These are phyloP conservation scores for Rhododendron kiyosumense DNA, from an alignment of 148 eudicot genomes.

Conservation along the genomic window DNA sequence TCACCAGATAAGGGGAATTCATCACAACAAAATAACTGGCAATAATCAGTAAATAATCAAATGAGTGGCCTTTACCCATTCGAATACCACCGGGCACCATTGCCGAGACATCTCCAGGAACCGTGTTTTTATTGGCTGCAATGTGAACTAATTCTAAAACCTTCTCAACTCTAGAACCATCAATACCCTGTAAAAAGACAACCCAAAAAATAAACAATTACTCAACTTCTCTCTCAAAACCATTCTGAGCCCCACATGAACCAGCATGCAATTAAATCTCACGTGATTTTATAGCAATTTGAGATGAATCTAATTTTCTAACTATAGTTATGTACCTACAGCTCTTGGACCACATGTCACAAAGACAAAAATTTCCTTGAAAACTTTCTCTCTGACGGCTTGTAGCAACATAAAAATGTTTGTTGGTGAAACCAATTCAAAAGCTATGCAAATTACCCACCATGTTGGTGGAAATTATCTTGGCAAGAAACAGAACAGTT, in stretches of 20 bases:
- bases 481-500: neutral
- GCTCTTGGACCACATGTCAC: neutral
- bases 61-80: slow-evolving; percentile 57
- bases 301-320: neutral
- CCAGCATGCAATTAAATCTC: neutral
- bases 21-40: neutral
- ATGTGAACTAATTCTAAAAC: slow-evolving; percentile 92
- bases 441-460: neutral
- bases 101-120: slow-evolving; percentile 99
- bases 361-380: neutral
- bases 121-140: slow-evolving; percentile 98
- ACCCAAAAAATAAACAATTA: neutral
- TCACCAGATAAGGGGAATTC: slow-evolving; percentile 4
- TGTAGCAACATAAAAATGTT: neutral
- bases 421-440: neutral
- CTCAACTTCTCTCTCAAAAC: neutral
- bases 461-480: neutral
- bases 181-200: slow-evolving; percentile 71
- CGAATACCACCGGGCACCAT: slow-evolving; percentile 99
- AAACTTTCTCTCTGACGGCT: neutral
- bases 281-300: neutral
- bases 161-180: slow-evolving; percentile 99
- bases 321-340: too few species aligned
- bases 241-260: neutral
- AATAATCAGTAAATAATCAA: neutral